Conservation (phyloP, 306 rosid genomes). For the Fragaria iinumae region DNA sequence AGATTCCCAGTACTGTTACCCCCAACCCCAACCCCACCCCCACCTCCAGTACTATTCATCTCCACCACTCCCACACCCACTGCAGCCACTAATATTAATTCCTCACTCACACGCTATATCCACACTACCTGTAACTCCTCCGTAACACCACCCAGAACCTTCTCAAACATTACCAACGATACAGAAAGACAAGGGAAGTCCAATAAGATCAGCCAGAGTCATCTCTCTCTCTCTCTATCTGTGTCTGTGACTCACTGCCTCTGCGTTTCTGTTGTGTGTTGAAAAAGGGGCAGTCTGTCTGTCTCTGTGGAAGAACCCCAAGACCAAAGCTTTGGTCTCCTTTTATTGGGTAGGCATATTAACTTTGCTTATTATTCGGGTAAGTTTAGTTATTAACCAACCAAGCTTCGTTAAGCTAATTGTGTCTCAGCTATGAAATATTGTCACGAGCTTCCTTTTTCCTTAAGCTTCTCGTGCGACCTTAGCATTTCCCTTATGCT, state of each 20-base stretch:
- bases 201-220: conserved; percentile 27
- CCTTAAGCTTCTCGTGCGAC: too few relatives aligned
- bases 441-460: too few relatives aligned
- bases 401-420: conserved; percentile 19
- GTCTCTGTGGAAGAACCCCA: conserved; percentile 26
- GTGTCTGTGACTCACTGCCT: background rate
- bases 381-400: conserved; percentile 2
- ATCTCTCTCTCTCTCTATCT: conserved; percentile 24
- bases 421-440: background rate
- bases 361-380: conserved; percentile 13
- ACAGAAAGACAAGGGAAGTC: conserved; percentile 23
- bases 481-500: too few relatives aligned
- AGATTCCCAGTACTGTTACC: conserved; percentile 12
- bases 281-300: conserved; percentile 30
- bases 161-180: conserved; percentile 38
- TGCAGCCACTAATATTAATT: background rate
- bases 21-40: conserved; percentile 24
- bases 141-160: conserved; percentile 17
- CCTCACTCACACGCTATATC: background rate
- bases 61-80: background rate
- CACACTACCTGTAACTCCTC: background rate
- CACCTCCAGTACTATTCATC: conserved; percentile 13
- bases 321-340: conserved; percentile 25
- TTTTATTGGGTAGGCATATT: conserved; percentile 18
- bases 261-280: conserved; percentile 30